Conservation (phyloP, 2,329 filamentous ascomycete genomes). For the Exophiala mesophila region DNA sequence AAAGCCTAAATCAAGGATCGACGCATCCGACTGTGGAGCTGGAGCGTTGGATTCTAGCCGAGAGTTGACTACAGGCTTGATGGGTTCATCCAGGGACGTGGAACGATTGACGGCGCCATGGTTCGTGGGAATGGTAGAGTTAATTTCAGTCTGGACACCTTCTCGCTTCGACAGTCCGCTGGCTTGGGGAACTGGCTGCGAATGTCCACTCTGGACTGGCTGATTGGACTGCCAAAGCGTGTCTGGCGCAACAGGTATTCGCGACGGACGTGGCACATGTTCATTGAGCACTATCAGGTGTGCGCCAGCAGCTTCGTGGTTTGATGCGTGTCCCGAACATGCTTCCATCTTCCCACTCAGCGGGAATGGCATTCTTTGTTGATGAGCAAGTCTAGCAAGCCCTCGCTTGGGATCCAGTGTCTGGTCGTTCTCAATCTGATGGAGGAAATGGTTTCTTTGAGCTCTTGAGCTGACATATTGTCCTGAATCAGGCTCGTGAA, state of each 20-base stretch:
- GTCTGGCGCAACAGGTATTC: too few species aligned
- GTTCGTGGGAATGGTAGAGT: not conserved
- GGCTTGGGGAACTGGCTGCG: not conserved
- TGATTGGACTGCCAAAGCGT: not conserved
- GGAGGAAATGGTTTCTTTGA: constrained; percentile 7
- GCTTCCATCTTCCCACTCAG: constrained; percentile 10
- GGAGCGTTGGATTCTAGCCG: not conserved
- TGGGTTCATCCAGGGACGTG: not conserved
- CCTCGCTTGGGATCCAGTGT: constrained; percentile 2
- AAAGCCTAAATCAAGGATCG: constrained; percentile 34
- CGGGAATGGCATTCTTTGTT: constrained; percentile 21
- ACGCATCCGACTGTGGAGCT: not conserved
- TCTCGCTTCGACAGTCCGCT: not conserved
- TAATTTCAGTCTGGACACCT: constrained; percentile 1
- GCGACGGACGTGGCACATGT: not conserved
- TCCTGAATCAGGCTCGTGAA: not conserved
- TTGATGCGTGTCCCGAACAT: constrained; percentile 9
- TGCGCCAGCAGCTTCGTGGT: not conserved
- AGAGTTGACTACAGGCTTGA: not conserved
- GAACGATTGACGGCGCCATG: not conserved
- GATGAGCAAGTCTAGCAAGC: constrained; percentile 10
- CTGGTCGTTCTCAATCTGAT: constrained; percentile 10
- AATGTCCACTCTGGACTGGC: not conserved
- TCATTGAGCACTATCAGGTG: not conserved
- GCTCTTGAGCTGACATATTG: constrained; percentile 4